Evolutionary conservation across 1,139 yeast genomes (phyloP), one percentile per base, ranked within the genome.

Genomic region (Suhomyces terraborum): DNA sequence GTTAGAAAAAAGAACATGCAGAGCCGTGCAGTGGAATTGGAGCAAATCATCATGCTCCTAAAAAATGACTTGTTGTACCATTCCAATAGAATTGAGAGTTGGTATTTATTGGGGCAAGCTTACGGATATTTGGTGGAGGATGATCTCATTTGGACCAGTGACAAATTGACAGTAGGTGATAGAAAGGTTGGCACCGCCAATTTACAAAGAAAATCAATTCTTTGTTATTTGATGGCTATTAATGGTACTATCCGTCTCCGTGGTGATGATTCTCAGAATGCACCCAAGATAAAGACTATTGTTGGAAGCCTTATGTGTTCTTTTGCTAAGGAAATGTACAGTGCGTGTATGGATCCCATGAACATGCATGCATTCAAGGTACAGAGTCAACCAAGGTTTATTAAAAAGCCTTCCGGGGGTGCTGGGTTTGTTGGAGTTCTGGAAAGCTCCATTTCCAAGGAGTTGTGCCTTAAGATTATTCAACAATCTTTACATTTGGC

Each of bases 111-210:
- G 14, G 96, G 95, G 0, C 93, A 84, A 57, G 83, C 94, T 0
- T 89, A 79, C 52, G 84, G 91, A 1, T 82, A 72, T 42, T 66
- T 87, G 28, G 95, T 85, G 0, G 98, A 91, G 50, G 96, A 88
- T 59, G 96, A 88, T 50, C 66, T 93, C 41, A 81, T 88, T 7
- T 88, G 96, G 95, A 85, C 93, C 0, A 84, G 96, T 0, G 97
- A 91, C 56, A 86, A 86, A 52, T 64, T 89, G 27, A 84, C 84
- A 26, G 71, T 77, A 0, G 61, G 73, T 0, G 94, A 85, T 7
- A 73, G 84, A 49, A 85, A 85, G 52, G 66, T 67, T 3, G 61
- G 67, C 0, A 84, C 89, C 0, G 89, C 91, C 0, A 66, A 74
- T 13, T 58, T 79, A 4, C 96, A 88, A 57, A 70, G 86, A 43